Evolutionary conservation across 2,329 filamentous ascomycete genomes (phyloP).

Genomic region (Mariannaea elegans): DNA sequence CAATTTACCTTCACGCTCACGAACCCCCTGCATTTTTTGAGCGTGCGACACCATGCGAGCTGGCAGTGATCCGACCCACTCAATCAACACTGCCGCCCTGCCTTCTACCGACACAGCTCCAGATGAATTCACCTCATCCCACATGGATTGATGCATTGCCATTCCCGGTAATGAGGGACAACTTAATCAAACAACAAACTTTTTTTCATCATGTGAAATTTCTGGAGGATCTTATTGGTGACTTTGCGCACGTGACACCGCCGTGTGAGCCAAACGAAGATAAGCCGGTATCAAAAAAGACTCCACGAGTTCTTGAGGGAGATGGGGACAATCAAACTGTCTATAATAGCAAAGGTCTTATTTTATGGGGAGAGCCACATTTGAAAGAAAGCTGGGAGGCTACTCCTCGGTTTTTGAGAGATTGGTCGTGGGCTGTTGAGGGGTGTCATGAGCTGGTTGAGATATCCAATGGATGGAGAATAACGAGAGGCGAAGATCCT

Average conservation of each 20-base stretch:
- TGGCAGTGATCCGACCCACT: not conserved
- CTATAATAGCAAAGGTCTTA: not conserved
- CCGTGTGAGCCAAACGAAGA: not conserved
- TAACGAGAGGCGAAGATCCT: conserved; percentile 3
- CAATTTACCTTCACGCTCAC: too few species aligned
- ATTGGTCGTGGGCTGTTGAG: conserved; percentile 16
- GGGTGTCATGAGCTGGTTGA: conserved; percentile 12
- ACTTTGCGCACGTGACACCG: not conserved
- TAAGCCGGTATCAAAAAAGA: not conserved
- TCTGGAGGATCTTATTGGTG: conserved; percentile 18
- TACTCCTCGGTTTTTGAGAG: conserved; percentile 10
- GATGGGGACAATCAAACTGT: too few species aligned
- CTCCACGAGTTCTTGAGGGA: not conserved
- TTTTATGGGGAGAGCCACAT: conserved; percentile 26
- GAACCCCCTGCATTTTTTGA: too few species aligned
- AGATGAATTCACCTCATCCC: conserved; percentile 28
- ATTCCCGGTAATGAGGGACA: conserved; percentile 26
- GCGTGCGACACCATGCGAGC: not conserved
- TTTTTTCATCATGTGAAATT: conserved; percentile 23
- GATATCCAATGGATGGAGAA: conserved; percentile 12
- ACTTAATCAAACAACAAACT: conserved; percentile 17
- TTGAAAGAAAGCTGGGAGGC: conserved; percentile 21
- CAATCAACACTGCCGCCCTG: conserved; percentile 3
- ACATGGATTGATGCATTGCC: conserved; percentile 26
- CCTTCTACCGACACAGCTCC: conserved; percentile 27